A percentile compares a stretch with the other conserved stretches of the same genome.
These are phyloP conservation scores for Linnemannia elongata DNA, from an alignment of 192 early-diverging fungal species.

Conservation along the genomic window DNA sequence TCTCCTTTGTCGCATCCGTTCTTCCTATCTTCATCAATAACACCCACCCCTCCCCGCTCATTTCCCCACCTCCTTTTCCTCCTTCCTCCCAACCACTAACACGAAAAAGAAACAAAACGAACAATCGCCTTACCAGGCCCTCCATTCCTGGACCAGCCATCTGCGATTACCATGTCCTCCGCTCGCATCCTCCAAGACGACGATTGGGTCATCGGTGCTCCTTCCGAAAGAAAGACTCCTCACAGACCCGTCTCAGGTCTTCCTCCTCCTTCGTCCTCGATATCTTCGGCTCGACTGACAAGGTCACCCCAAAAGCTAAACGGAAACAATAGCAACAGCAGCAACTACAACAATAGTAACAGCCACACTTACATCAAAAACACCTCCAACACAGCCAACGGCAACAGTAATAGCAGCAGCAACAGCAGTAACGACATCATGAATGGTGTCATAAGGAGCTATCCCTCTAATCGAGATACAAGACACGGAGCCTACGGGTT, in stretches of 20 bases:
- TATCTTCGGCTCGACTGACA: neutral
- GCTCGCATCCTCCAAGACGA: conserved; percentile 12
- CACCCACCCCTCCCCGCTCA: neutral
- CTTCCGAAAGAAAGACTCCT: neutral
- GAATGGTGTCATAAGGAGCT: neutral
- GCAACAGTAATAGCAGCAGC: neutral
- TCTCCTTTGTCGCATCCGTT: neutral
- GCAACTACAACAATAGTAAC: neutral
- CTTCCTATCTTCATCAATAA: neutral
- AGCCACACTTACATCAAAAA: neutral
- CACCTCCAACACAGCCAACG: neutral
- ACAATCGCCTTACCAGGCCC: too few species aligned
- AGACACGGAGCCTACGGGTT: neutral
- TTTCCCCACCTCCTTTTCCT: too few species aligned
- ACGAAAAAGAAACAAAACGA: too few species aligned
- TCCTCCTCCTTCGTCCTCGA: neutral
- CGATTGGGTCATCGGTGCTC: conserved; percentile 1
- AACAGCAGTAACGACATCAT: conserved; percentile 18
- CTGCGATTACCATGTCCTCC: neutral
- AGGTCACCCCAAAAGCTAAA: neutral
- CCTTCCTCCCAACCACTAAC: neutral
- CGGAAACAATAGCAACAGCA: neutral
- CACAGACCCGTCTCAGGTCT: neutral
- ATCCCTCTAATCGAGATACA: neutral
- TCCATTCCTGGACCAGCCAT: too few species aligned